A percentile compares a stretch with the other conserved stretches of the same genome.
Conservation (phyloP, 2,329 filamentous ascomycete species). For the Scytalidium lignicola region DNA sequence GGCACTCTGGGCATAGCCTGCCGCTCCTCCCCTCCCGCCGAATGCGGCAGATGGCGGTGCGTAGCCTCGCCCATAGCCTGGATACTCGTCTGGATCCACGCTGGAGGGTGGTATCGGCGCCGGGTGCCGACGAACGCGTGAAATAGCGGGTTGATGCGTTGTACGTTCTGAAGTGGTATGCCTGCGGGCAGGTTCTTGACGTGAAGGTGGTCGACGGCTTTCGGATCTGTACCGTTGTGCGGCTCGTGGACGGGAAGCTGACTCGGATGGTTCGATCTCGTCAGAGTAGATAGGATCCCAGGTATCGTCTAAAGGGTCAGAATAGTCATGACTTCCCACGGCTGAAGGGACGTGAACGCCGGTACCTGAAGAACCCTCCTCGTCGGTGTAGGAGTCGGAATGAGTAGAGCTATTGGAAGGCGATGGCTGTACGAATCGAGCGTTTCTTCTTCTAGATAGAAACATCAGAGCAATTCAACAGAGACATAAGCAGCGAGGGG, state of each 20-base stretch:
- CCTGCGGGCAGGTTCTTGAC: slow-evolving; percentile 33
- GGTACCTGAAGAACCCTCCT: slow-evolving; percentile 25
- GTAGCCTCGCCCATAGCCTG: slow-evolving; percentile 37
- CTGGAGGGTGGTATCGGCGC: slow-evolving; percentile 52
- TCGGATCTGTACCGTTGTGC: slow-evolving; percentile 19
- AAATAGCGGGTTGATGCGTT: slow-evolving; percentile 30
- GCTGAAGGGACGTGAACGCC: slow-evolving; percentile 26
- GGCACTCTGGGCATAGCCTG: slow-evolving; percentile 25
- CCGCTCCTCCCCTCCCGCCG: slow-evolving; percentile 18
- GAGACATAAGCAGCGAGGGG: background rate
- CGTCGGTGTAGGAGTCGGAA: slow-evolving; percentile 25
- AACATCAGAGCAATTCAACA: slow-evolving; percentile 2
- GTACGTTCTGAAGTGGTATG: slow-evolving; percentile 28
- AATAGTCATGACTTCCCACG: slow-evolving; percentile 31
- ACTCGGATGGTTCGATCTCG: slow-evolving; percentile 53
- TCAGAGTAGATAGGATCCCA: slow-evolving; percentile 36
- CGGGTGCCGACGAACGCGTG: slow-evolving; percentile 36
- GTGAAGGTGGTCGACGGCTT: slow-evolving; percentile 32
- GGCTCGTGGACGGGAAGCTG: slow-evolving; percentile 40
- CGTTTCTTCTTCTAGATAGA: background rate
- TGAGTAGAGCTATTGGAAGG: slow-evolving; percentile 19
- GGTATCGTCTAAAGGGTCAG: slow-evolving; percentile 29
- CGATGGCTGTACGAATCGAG: slow-evolving; percentile 6
- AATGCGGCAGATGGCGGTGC: slow-evolving; percentile 25
- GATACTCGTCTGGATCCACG: slow-evolving; percentile 62